Base-by-base conservation (phyloP, 768 basidiomycete species). In the Suillus variegatus region DNA sequence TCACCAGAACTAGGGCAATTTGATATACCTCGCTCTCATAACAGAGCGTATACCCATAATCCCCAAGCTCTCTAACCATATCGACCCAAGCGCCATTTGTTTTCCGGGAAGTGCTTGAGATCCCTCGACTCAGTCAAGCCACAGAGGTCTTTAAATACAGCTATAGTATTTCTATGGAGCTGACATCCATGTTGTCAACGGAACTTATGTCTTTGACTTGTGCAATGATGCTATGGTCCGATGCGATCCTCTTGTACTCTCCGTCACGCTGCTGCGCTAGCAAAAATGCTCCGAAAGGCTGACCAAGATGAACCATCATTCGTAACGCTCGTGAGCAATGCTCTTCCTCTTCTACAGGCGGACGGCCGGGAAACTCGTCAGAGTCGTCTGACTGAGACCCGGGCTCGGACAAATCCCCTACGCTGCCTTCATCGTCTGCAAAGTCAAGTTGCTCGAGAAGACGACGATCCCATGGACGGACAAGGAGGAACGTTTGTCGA, bases 11-110 rank as follows among this genome's bases (percentile, higher is more conserved):
- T 69, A 84, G 81, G 78, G 77, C 46, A 88, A 90, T 71, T 77
- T 88, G 62, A 79, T 89, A 38, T 88, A 88, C 66, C 81, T 90
- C 7, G 86, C 78, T 13, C 62, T 85, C 41, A 79, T 90, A 66
- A 86, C 87, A 9, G 82, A 84, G 44, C 82, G 88, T 36, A 81
- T 88, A 43, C 86, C 88, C 6, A 80, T 90, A 64, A 69, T 90
- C 8, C 80, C 85, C 1, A 81, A 82, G 72, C 82, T 80, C 0
- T 86, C 88, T 0, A 82, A 83, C 10, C 87, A 88, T 65, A 80
- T 88, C 43, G 82, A 82, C 47, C 77, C 75, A 6, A 73, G 76
- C 28, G 28, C 25, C n/a, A n/a, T n/a, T n/a, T n/a, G n/a, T n/a
- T n/a, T n/a, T n/a, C n/a, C n/a, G n/a, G n/a, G n/a, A n/a, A n/a